A percentile compares a stretch with the other conserved stretches of the same genome.
Conservation (phyloP, 495 filamentous ascomycete genomes). For the Hypoxylon lenormandii region DNA sequence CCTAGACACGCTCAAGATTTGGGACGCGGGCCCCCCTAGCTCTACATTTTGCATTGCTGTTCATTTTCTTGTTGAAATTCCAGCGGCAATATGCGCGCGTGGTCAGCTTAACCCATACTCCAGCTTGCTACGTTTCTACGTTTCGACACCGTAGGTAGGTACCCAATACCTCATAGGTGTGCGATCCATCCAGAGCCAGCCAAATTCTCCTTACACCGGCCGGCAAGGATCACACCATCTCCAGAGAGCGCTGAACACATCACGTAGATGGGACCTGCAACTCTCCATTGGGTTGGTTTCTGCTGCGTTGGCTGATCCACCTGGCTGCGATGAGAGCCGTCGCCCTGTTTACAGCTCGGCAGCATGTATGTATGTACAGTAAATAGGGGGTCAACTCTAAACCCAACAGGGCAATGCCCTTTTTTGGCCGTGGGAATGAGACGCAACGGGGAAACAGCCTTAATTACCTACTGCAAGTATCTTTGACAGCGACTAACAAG, state of each 20-base stretch:
- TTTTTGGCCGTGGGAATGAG: constrained; percentile 12
- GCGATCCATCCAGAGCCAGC: constrained; percentile 31
- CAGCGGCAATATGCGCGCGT: constrained; percentile 20
- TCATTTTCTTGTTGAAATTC: constrained; percentile 34
- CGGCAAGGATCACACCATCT: constrained; percentile 44
- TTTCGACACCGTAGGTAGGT: constrained; percentile 44
- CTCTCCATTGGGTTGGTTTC: constrained; percentile 41
- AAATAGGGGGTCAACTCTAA: constrained; percentile 15
- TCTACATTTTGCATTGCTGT: constrained; percentile 40
- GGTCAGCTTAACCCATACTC: constrained; percentile 33
- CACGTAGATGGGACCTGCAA: constrained; percentile 43
- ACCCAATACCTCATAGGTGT: constrained; percentile 45
- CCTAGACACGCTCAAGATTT: constrained; percentile 18
- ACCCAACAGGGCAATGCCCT: constrained; percentile 30
- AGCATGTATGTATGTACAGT: constrained; percentile 14
- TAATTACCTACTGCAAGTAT: constrained; percentile 42
- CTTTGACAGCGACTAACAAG: constrained; percentile 26
- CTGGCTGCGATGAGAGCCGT: constrained; percentile 32
- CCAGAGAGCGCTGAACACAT: constrained; percentile 47
- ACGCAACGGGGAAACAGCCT: constrained; percentile 34
- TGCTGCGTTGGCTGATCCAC: constrained; percentile 44
- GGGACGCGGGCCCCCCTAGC: constrained; percentile 23
- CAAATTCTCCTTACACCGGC: constrained; percentile 29
- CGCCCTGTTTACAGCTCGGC: constrained; percentile 40
- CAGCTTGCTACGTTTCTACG: constrained; percentile 34